Evolutionary conservation across 2,329 filamentous ascomycete genomes (phyloP), one percentile per base, ranked within the genome.

Genomic region (Plenodomus biglobosus): DNA sequence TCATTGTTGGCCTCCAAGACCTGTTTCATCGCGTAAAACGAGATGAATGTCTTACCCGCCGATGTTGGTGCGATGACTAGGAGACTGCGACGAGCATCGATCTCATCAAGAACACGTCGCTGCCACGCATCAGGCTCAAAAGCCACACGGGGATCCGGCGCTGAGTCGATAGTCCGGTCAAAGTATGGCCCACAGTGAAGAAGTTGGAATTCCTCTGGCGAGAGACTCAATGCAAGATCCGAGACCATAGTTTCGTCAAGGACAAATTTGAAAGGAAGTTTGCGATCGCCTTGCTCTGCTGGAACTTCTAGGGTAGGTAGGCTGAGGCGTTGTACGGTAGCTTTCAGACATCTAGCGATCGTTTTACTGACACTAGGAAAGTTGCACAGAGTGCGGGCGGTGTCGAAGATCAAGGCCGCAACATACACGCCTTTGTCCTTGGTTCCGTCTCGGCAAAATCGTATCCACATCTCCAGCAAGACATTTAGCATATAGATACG

Each of bases 21-120:
- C 62, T 88, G 85, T 61, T 87, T 86, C 85, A 92, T 92, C 1
- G 88, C 88, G 59, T 92, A 91, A 68, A 92, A 92, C 1, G 83
- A 87, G 49, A 92, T 92, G 67, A 92, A 92, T 0, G 88, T 92
- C 69, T 92, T 92, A 57, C 88, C 88, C 0, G 88, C 85, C 19
- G 85, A 88, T 0, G 88, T 92, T 0, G 88, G 88, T 0, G 88
- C 88, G 8, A 92, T 84, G 0, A 90, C 86, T 49, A 92, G 85
- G 0, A 90, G 73, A 57, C 86, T 90, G 55, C 84, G 81, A 44
- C 87, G 77, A 0, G 77, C 78, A 65, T 92, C 88, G 32, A 92
- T 85, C 34, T 83, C 81, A 53, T 92, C 86, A 0, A 92, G 76
- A 0, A 92, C 87, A 32, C 82, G 76, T 46, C 85, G 75, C 69